Evolutionary conservation across 1,284 basidiomycete genomes (phyloP), one percentile per base, ranked within the genome.

Genomic region (Ceratobasidium sp.): DNA sequence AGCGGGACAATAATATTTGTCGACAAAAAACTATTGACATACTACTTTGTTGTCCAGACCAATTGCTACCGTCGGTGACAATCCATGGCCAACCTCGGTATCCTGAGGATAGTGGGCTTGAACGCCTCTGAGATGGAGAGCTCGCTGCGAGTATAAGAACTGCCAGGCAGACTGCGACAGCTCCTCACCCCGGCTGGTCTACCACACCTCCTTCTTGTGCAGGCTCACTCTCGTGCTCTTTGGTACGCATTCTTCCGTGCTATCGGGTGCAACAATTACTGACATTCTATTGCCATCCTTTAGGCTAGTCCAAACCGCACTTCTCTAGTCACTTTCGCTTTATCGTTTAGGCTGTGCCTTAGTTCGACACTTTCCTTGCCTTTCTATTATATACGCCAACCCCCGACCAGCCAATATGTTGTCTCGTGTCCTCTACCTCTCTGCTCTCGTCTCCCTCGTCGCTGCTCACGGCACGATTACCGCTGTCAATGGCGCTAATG

Each of bases 391-490:
- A 25, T 25, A 27, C 52, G 42, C n/a, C 33, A 23, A 54, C 5
- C 36, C 14, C 14, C 27, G 19, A 7, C 27, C 42, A 41, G 8
- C 49, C 64, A 67, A 36, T 27, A 67, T 67, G 64, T 56, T 44
- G 27, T 46, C 64, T 16, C 64, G 64, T 42, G 23, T 56, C 30
- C 9, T 67, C 42, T 67, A 49, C 52, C 64, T 67, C 16, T 67
- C 64, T 36, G 64, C 64, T 9, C 41, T 67, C 21, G 23, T 33
- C 42, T 67, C 64, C 29, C 47, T 71, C 72, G 68, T 33, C 39
- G 59, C 52, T 33, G 74, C 71, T n/a, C 74, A 75, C 57, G 74
- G 75, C 42, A 66, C 66, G 13, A 73, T 75, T 42, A 74, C 74
- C 46, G 70, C 50, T 27, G 71, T 75, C 41, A 70, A 53, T 4